These are phyloP conservation scores for Pezicula carpinea DNA, from an alignment of 2,329 filamentous ascomycete species.

Conservation along the genomic window DNA sequence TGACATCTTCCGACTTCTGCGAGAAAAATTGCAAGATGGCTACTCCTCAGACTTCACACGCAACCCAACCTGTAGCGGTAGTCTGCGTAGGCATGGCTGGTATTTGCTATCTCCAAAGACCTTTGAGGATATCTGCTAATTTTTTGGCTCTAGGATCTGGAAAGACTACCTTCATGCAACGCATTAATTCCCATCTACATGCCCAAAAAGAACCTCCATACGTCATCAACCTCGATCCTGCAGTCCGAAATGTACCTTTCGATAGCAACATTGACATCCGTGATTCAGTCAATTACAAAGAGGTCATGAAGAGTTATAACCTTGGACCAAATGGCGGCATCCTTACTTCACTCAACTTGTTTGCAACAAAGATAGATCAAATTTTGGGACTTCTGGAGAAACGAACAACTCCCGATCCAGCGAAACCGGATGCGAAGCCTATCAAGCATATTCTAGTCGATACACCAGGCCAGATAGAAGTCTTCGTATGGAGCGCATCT, in stretches of 20 bases:
- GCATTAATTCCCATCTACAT: conserved; percentile 91
- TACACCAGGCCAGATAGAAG: conserved; percentile 96
- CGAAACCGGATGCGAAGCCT: conserved; percentile 54
- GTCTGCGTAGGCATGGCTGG: conserved; percentile 98
- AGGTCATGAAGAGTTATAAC: conserved; percentile 99
- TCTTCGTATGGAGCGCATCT: conserved; percentile 96
- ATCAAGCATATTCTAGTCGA: conserved; percentile 88
- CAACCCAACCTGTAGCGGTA: conserved; percentile 63
- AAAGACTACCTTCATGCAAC: conserved; percentile 99
- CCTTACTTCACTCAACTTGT: conserved; percentile 89
- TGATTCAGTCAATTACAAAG: conserved; percentile 98
- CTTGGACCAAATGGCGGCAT: conserved; percentile 96
- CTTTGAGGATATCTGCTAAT: background rate
- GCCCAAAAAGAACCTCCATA: conserved; percentile 77
- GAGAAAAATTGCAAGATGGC: conserved; percentile 30
- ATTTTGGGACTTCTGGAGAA: conserved; percentile 88
- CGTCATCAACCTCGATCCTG: conserved; percentile 94
- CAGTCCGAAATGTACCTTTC: conserved; percentile 88
- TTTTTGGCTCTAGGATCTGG: conserved; percentile 64
- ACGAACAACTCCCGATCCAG: conserved; percentile 62
- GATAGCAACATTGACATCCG: conserved; percentile 98
- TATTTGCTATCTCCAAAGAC: conserved; percentile 27
- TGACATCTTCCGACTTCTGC: conserved; percentile 4
- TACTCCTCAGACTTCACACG: conserved; percentile 25
- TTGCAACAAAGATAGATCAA: conserved; percentile 97